A percentile compares a stretch with the other conserved stretches of the same genome.
phyloP scores from a whole-genome alignment of 192 early-diverging fungal genomes.

The Coemansia sp. region DNA sequence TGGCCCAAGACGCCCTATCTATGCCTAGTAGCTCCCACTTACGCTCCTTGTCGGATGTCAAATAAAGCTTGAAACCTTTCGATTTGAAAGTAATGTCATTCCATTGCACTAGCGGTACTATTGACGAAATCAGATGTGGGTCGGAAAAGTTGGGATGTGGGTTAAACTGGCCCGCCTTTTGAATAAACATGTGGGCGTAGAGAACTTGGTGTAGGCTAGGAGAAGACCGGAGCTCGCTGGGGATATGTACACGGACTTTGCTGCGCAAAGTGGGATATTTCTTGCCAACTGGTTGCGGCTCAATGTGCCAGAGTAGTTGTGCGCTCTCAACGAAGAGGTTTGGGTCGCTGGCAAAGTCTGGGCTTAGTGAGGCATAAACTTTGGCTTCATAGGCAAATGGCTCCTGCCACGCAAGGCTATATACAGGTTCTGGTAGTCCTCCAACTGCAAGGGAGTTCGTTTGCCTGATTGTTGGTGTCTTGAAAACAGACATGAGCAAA shows the following conservation, averaged over 20 bases:
- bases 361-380: too few species aligned
- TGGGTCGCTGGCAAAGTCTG: not conserved
- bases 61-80: too few species aligned
- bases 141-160: conserved; percentile 18
- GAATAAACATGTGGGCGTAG: conserved; percentile 22
- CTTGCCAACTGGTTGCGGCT: too few species aligned
- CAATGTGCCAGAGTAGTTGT: too few species aligned
- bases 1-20: too few species aligned
- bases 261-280: conserved; percentile 9
- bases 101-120: not conserved
- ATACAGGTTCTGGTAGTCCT: not conserved
- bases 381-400: conserved; percentile 24
- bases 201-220: not conserved
- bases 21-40: not conserved
- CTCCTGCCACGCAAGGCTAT: conserved; percentile 8
- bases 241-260: not conserved
- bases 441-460: not conserved
- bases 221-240: not conserved
- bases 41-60: not conserved
- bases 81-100: not conserved
- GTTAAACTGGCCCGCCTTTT: not conserved
- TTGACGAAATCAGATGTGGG: conserved; percentile 8
- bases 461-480: not conserved
- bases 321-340: conserved; percentile 9
- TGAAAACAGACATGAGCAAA: not conserved